Evolutionary conservation across 1,284 basidiomycete genomes (phyloP).

Genomic region (Earliella scabrosa): DNA sequence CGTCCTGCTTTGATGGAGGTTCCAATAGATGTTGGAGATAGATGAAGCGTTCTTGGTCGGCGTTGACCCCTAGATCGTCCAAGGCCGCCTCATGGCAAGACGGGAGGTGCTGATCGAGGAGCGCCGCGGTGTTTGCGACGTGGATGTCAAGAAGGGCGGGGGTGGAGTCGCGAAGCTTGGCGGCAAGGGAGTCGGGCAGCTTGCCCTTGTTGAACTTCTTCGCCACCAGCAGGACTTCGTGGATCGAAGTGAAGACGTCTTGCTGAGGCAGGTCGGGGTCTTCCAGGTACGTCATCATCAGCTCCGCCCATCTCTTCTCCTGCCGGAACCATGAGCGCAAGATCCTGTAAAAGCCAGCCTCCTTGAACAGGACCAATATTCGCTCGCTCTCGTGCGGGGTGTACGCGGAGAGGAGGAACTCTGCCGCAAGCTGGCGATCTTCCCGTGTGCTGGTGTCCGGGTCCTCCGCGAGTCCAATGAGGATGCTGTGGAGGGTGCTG

Average conservation of each 20-base stretch:
- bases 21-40: slow-evolving; percentile 84
- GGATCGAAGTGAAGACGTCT: slow-evolving; percentile 68
- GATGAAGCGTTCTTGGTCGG: slow-evolving; percentile 64
- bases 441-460: slow-evolving; percentile 78
- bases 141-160: slow-evolving; percentile 68
- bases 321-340: slow-evolving; percentile 80
- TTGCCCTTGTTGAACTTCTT: slow-evolving; percentile 48
- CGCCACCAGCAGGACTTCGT: slow-evolving; percentile 61
- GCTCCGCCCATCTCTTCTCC: slow-evolving; percentile 76
- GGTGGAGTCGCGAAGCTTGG: slow-evolving; percentile 59
- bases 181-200: slow-evolving; percentile 56
- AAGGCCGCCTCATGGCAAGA: slow-evolving; percentile 64
- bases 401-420: slow-evolving; percentile 94
- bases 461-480: slow-evolving; percentile 80
- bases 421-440: slow-evolving; percentile 93
- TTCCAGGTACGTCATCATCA: slow-evolving; percentile 77
- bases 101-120: slow-evolving; percentile 78
- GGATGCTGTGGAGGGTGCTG: slow-evolving; percentile 73
- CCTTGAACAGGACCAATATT: slow-evolving; percentile 74
- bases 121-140: slow-evolving; percentile 67
- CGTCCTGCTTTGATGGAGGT: slow-evolving; percentile 53
- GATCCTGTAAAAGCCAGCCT: slow-evolving; percentile 91
- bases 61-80: slow-evolving; percentile 45
- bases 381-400: slow-evolving; percentile 79
- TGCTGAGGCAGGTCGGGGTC: slow-evolving; percentile 69